These are phyloP conservation scores for Wickerhamiella musiphila DNA, from an alignment of 805 yeast genomes.

Conservation along the genomic window DNA sequence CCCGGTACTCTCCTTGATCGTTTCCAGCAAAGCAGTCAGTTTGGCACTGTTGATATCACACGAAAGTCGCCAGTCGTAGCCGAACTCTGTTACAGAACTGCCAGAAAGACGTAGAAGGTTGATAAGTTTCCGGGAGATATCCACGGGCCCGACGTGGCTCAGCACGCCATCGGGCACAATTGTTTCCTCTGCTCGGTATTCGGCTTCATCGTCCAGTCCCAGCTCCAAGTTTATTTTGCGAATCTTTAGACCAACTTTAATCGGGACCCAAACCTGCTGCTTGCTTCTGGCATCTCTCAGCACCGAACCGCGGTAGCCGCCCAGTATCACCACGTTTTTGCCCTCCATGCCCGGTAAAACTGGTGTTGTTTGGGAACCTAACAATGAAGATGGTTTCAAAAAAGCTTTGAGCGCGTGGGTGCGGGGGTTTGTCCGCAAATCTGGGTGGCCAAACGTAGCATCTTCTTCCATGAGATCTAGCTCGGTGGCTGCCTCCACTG, in stretches of 20 bases:
- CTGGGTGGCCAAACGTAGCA: conserved; percentile 31
- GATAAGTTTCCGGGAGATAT: conserved; percentile 47
- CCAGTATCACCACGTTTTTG: conserved; percentile 68
- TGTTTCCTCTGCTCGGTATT: conserved; percentile 31
- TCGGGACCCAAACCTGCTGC: conserved; percentile 70
- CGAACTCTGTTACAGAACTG: conserved; percentile 50
- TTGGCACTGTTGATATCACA: conserved; percentile 36
- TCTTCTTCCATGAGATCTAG: conserved; percentile 35
- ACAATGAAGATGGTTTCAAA: conserved; percentile 32
- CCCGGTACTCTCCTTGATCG: conserved; percentile 24
- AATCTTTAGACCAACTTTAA: conserved; percentile 65
- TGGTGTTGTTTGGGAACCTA: conserved; percentile 17
- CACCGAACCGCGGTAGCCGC: conserved; percentile 79
- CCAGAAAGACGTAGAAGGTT: conserved; percentile 35
- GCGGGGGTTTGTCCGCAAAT: conserved; percentile 45
- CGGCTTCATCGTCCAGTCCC: conserved; percentile 62
- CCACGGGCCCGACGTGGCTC: conserved; percentile 76
- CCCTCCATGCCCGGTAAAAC: conserved; percentile 30
- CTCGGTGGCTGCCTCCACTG: too few relatives aligned
- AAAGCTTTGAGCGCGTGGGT: conserved; percentile 53
- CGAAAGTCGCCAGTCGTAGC: conserved; percentile 89
- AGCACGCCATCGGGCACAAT: conserved; percentile 63
- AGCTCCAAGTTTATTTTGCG: conserved; percentile 49
- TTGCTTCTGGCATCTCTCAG: conserved; percentile 46
- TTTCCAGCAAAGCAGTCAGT: conserved; percentile 31